Evolutionary conservation across 108 stramenopile species (phyloP), one percentile per base, ranked within the genome.

Genomic region (Cyclostephanos tholiformis): DNA sequence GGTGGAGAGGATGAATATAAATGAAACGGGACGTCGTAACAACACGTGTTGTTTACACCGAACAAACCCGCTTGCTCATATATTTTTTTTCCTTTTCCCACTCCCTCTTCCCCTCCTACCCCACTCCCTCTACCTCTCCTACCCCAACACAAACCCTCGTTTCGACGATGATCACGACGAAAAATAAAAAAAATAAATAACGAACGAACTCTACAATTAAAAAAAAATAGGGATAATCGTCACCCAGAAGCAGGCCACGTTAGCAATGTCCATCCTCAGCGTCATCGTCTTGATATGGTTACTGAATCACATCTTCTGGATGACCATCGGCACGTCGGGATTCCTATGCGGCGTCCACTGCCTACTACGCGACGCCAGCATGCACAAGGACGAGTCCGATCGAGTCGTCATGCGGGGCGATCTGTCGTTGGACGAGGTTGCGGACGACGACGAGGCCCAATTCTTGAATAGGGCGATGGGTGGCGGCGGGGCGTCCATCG

Each of bases 341-440:
- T 92, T 93, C 75, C 71, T 93, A 56, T 77, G 88, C 17, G 70
- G 79, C 41, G 63, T 83, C 2, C 95, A 96, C 79, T 88, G 90
- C 9, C 63, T 87, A 22, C 77, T 96, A 32, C 63, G 95, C 39
- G 95, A 96, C 76, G 95, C 95, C 0, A 84, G 82, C 20, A 89
- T 96, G 91, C 95, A 96, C 69, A 91, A 94, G 81, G 95, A 96
- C 82, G 86, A 89, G 52, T 89, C 88, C 53, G 95, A 96, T 79
- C 80, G 79, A 51, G 86, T 96, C 30, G 86, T 76, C 14, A 96
- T 96, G 95, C 80, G 79, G 36, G 95, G 95, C 30, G 95, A 96
- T 75, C 60, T 92, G 3, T 56, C 64, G 2, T 49, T 82, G 17
- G 74, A 85, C 50, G 84, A 84, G 44, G 75, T 5, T 1, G 7